Evolutionary conservation across 768 basidiomycete genomes (phyloP), one percentile per base, ranked within the genome.

Genomic region (Suillus brevipes): DNA sequence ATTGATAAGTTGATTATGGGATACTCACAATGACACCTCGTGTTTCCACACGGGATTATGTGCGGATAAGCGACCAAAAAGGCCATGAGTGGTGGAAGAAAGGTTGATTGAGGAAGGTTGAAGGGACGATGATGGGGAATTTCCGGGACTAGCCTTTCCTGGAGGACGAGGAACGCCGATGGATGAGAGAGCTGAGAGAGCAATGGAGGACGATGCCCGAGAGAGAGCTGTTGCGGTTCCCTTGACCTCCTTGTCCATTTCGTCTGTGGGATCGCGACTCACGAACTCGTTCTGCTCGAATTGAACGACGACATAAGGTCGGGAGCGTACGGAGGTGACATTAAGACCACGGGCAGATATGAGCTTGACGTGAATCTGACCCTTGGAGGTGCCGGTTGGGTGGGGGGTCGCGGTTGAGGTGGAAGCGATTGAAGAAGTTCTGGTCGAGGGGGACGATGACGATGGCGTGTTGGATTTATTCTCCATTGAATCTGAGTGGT

Each of bases 201-300:
- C 91, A 62, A 79, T 87, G 28, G 85, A 86, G 4, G 90, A 87
- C 38, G 83, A 80, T 57, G 86, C 84, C 68, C 84, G 78, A 20
- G 84, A 87, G 47, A 86, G 74, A 64, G 75, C 79, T 10, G 84
- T 88, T 4, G 94, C 85, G 47, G 84, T 84, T 70, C 93, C 94
- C 75, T 90, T 94, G 77, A 93, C 91, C 78, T 94, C 92, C 82
- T 92, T 95, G 81, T 92, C 92, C 20, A 84, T 80, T 76, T 94
- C 92, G 68, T 88, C 86, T 31, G 90, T 92, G 34, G 95, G 93
- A 76, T 97, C 93, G 53, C 97, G 82, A 70, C 89, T 89, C 76
- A 99, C 89, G 74, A 98, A 99, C 79, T 99, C 97, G 84, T 95
- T 98, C 78, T 99, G 92, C 81, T 99, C 97, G 78, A 98, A 99